Evolutionary conservation across 257 asterid species (phyloP).

Genomic region (Ballota nigra): DNA sequence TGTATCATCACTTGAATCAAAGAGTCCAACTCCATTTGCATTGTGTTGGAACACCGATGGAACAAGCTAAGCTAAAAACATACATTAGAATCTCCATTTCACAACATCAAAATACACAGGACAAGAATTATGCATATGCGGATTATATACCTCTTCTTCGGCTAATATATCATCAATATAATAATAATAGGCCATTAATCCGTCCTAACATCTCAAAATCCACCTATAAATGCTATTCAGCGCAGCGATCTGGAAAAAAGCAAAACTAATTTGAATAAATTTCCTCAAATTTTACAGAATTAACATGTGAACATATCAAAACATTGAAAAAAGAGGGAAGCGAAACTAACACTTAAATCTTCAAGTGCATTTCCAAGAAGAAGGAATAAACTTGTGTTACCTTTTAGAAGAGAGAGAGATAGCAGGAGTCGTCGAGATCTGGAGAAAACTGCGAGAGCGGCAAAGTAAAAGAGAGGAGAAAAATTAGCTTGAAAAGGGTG

Average conservation of each 20-base stretch:
- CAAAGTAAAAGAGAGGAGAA: background rate
- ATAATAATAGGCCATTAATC: slow-evolving; percentile 66
- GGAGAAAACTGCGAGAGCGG: background rate
- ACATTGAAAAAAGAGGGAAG: background rate
- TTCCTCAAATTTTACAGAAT: background rate
- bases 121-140: slow-evolving; percentile 14
- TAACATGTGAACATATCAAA: background rate
- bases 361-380: background rate
- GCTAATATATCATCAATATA: slow-evolving; percentile 85
- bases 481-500: background rate
- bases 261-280: background rate
- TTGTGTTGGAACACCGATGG: too few relatives aligned
- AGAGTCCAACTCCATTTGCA: too few relatives aligned
- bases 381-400: background rate
- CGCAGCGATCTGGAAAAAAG: slow-evolving; percentile 8
- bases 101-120: too few relatives aligned
- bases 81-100: too few relatives aligned
- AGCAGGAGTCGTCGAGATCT: background rate
- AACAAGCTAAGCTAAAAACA: too few relatives aligned
- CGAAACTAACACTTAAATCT: background rate
- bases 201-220: background rate
- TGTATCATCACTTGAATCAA: too few relatives aligned
- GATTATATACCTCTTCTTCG: slow-evolving; percentile 88
- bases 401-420: background rate
- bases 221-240: slow-evolving; percentile 20